Percentiles rank a stretch among this genome's conserved stretches.
Conservation (phyloP, 805 yeast species). For the Yamadazyma scolyti region DNA sequence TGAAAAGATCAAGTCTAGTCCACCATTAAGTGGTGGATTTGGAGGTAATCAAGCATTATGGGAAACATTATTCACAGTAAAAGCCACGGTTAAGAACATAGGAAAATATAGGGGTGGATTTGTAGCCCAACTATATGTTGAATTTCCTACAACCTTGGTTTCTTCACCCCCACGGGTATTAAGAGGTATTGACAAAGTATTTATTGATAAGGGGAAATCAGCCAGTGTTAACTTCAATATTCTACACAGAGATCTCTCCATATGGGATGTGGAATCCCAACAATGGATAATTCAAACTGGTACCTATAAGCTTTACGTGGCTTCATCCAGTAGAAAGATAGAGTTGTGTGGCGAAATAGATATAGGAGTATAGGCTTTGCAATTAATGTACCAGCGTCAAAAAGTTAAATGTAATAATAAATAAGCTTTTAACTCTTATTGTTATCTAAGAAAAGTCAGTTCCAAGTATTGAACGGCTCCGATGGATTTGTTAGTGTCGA, state of each 20-base stretch:
- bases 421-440: too few relatives aligned
- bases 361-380: conserved; percentile 19
- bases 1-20: conserved; percentile 31
- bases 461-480: too few relatives aligned
- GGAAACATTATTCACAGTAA: conserved; percentile 46
- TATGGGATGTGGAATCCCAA: conserved; percentile 54
- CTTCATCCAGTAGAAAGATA: conserved; percentile 45
- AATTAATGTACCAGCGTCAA: too few relatives aligned
- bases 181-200: conserved; percentile 57
- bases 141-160: conserved; percentile 44
- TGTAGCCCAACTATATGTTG: conserved; percentile 53
- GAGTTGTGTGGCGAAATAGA: conserved; percentile 46
- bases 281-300: conserved; percentile 61
- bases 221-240: conserved; percentile 40
- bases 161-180: conserved; percentile 51
- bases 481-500: too few relatives aligned
- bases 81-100: conserved; percentile 43
- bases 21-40: conserved; percentile 46
- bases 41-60: conserved; percentile 63
- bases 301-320: conserved; percentile 47
- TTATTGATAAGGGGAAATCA: conserved; percentile 38
- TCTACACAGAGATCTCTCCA: conserved; percentile 49
- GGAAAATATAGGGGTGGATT: conserved; percentile 46
- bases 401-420: too few relatives aligned
- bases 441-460: too few relatives aligned